These are phyloP conservation scores for Fusarium robinianum DNA, from an alignment of 2,329 filamentous ascomycete species.

Conservation along the genomic window DNA sequence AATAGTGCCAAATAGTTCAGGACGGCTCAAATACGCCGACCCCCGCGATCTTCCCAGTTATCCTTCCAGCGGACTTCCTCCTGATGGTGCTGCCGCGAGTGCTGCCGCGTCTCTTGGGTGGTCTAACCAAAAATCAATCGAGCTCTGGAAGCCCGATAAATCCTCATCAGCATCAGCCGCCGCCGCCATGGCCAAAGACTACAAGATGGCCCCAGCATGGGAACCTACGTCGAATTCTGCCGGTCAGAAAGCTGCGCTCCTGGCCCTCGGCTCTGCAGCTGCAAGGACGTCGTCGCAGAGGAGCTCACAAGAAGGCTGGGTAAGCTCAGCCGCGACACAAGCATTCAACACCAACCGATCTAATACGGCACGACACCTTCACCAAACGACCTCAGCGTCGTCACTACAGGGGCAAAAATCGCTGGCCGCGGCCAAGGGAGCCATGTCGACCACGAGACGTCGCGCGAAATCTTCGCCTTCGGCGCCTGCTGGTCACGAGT, in stretches of 20 bases:
- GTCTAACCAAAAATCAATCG: constrained; percentile 66
- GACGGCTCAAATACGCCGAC: constrained; percentile 70
- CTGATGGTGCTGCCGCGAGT: constrained; percentile 66
- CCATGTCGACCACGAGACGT: constrained; percentile 65
- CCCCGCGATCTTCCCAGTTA: constrained; percentile 75
- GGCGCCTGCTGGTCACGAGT: constrained; percentile 27
- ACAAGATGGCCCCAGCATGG: constrained; percentile 57
- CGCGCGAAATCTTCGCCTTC: constrained; percentile 68
- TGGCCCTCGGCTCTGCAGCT: constrained; percentile 56
- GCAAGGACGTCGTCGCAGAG: constrained; percentile 26
- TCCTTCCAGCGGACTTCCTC: constrained; percentile 65
- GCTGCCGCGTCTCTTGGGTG: constrained; percentile 77
- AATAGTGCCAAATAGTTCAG: constrained; percentile 41
- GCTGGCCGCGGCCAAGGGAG: constrained; percentile 74
- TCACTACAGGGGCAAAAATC: constrained; percentile 64
- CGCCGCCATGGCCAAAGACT: constrained; percentile 49
- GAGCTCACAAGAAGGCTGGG: constrained; percentile 49
- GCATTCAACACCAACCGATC: constrained; percentile 54
- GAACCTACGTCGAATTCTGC: constrained; percentile 66
- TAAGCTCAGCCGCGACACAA: constrained; percentile 71
- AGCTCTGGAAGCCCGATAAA: constrained; percentile 68
- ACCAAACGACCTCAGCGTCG: constrained; percentile 39
- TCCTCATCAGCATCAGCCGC: constrained; percentile 55
- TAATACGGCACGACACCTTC: constrained; percentile 34
- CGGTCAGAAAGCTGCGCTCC: constrained; percentile 74